A percentile compares a stretch with the other conserved stretches of the same genome.
Conservation (phyloP, 1,139 yeast genomes). For the Blastobotrys buckinghamii region DNA sequence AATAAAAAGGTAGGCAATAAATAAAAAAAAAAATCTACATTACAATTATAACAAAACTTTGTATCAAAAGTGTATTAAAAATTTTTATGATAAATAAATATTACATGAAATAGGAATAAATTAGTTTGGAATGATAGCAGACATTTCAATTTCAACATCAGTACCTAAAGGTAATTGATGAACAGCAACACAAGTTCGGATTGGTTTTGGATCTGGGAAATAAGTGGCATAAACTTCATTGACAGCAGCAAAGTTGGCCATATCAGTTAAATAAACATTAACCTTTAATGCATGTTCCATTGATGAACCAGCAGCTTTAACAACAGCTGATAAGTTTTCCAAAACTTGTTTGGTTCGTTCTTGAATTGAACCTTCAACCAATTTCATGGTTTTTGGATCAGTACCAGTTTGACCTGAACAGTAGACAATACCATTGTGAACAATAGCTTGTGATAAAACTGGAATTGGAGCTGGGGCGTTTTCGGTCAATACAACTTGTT, state of each 20-base stretch:
- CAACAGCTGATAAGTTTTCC: conserved; percentile 37
- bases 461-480: conserved; percentile 27
- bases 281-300: conserved; percentile 48
- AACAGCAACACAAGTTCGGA: conserved; percentile 49
- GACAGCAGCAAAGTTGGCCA: conserved; percentile 41
- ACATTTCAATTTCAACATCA: conserved; percentile 36
- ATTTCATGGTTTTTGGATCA: conserved; percentile 33
- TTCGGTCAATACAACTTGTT: conserved; percentile 18
- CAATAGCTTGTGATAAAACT: conserved; percentile 44
- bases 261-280: conserved; percentile 44
- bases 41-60: too few relatives aligned
- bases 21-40: too few relatives aligned
- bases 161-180: conserved; percentile 26
- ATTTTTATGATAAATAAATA: too few relatives aligned
- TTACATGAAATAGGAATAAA: neutral
- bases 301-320: conserved; percentile 46
- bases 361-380: conserved; percentile 27
- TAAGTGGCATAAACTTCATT: conserved; percentile 45
- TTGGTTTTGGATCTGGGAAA: conserved; percentile 44
- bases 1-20: too few relatives aligned
- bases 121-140: conserved; percentile 20
- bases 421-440: conserved; percentile 46
- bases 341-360: conserved; percentile 24
- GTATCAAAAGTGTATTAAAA: too few relatives aligned
- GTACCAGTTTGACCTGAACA: conserved; percentile 44